phyloP scores from a whole-genome alignment of 2,329 filamentous ascomycete species.

The Mollisia scopiformis region DNA sequence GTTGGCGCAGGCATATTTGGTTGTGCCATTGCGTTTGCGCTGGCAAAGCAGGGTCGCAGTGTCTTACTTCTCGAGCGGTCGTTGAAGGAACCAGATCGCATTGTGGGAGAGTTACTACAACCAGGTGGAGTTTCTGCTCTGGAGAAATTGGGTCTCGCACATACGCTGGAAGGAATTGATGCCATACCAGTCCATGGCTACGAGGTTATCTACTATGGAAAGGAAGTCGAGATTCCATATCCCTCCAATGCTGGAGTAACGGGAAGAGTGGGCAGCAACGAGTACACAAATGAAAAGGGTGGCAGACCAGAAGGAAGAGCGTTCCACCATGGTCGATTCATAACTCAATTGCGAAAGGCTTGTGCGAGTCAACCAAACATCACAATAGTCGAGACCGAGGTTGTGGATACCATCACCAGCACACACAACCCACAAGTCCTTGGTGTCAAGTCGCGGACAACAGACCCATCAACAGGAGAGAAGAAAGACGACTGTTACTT shows the following conservation, averaged over 20 bases:
- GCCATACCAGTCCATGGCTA: constrained; percentile 83
- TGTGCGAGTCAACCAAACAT: constrained; percentile 80
- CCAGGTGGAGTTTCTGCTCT: constrained; percentile 86
- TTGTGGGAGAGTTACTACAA: constrained; percentile 93
- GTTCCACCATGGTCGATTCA: constrained; percentile 96
- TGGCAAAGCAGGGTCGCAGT: constrained; percentile 87
- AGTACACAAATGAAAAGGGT: constrained; percentile 38
- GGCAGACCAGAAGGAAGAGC: constrained; percentile 69
- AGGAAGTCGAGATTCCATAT: constrained; percentile 78
- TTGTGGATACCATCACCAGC: constrained; percentile 73
- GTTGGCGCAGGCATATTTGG: constrained; percentile 91
- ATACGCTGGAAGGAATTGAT: constrained; percentile 89
- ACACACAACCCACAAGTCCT: constrained; percentile 72
- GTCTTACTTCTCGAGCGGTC: constrained; percentile 88
- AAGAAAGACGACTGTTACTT: constrained; percentile 80
- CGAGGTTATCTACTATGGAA: constrained; percentile 80
- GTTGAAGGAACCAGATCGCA: constrained; percentile 90
- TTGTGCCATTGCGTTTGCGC: constrained; percentile 80
- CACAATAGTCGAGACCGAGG: constrained; percentile 88
- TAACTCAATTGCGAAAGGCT: constrained; percentile 76
- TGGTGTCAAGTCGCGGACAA: constrained; percentile 77
- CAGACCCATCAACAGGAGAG: constrained; percentile 55
- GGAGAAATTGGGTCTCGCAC: constrained; percentile 75
- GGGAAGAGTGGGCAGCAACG: constrained; percentile 16
- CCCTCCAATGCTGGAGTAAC: constrained; percentile 58